phyloP scores from a whole-genome alignment of 1,139 yeast genomes.

The Blastobotrys malaysiensis region DNA sequence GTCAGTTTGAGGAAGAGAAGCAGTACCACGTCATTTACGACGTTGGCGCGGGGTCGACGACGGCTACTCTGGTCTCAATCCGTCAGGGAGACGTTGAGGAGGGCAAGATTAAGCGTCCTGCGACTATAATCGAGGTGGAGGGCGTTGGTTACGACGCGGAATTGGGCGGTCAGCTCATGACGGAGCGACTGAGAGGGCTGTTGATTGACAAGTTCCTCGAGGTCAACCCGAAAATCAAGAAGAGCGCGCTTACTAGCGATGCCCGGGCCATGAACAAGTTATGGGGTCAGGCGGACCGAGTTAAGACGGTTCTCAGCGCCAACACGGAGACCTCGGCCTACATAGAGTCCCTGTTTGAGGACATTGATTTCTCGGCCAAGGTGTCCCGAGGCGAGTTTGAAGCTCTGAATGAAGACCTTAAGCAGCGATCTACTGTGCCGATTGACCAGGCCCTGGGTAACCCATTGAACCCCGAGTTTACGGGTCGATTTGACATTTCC shows the following conservation, averaged over 20 bases:
- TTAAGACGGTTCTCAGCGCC: slow-evolving; percentile 80
- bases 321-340: slow-evolving; percentile 69
- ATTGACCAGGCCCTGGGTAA: slow-evolving; percentile 47
- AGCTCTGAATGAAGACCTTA: slow-evolving; percentile 42
- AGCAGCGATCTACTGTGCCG: slow-evolving; percentile 49
- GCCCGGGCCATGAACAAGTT: slow-evolving; percentile 62
- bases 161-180: slow-evolving; percentile 73
- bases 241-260: slow-evolving; percentile 39
- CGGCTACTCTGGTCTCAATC: slow-evolving; percentile 74
- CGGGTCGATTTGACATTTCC: slow-evolving; percentile 29
- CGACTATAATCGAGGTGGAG: slow-evolving; percentile 51
- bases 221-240: slow-evolving; percentile 28
- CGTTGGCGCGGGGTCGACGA: slow-evolving; percentile 89
- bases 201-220: slow-evolving; percentile 51
- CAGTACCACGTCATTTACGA: slow-evolving; percentile 76
- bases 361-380: slow-evolving; percentile 60
- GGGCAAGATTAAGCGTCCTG: slow-evolving; percentile 13
- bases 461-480: slow-evolving; percentile 26
- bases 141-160: slow-evolving; percentile 62
- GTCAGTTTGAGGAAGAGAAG: slow-evolving; percentile 37
- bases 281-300: slow-evolving; percentile 80
- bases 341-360: slow-evolving; percentile 58
- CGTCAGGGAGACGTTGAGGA: slow-evolving; percentile 40
- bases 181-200: slow-evolving; percentile 57
- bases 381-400: slow-evolving; percentile 81